These are phyloP conservation scores for Fusarium albidum DNA, from an alignment of 2,329 filamentous ascomycete genomes.

Conservation along the genomic window DNA sequence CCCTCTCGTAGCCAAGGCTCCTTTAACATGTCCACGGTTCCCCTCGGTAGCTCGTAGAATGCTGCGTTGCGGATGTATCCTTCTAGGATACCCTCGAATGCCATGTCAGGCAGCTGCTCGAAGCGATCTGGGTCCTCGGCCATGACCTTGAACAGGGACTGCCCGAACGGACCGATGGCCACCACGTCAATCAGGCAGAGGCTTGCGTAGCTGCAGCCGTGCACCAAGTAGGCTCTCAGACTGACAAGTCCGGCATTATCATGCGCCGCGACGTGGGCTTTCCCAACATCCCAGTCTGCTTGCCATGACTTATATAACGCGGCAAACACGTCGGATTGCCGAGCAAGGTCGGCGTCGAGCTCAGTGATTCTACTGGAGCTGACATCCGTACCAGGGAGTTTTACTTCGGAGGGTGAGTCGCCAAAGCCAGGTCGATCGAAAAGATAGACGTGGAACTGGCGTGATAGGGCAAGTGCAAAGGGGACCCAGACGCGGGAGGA, in stretches of 20 bases:
- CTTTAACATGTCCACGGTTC: conserved; percentile 47
- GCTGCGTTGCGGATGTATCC: conserved; percentile 51
- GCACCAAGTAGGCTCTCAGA: conserved; percentile 48
- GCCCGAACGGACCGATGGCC: conserved; percentile 51
- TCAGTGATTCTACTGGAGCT: conserved; percentile 25
- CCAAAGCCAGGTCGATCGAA: conserved; percentile 57
- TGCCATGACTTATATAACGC: conserved; percentile 49
- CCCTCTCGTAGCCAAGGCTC: conserved; percentile 45
- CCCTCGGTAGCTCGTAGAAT: conserved; percentile 39
- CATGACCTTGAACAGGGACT: conserved; percentile 53
- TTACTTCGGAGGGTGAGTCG: conserved; percentile 42
- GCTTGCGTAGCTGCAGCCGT: conserved; percentile 47
- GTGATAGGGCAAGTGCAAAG: conserved; percentile 46
- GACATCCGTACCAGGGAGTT: conserved; percentile 11
- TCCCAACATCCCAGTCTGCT: conserved; percentile 30
- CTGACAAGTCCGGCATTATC: conserved; percentile 54
- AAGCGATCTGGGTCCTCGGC: conserved; percentile 47
- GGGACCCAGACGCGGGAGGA: conserved; percentile 51
- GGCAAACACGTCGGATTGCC: conserved; percentile 48
- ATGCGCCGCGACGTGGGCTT: conserved; percentile 53
- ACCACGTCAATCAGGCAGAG: conserved; percentile 55
- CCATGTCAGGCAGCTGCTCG: conserved; percentile 41
- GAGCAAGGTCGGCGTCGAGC: conserved; percentile 46
- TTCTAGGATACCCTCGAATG: conserved; percentile 50
- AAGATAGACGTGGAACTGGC: conserved; percentile 50